Evolutionary conservation across 371 early-diverging fungal species (phyloP).

Genomic region (Nematocida ironsii): DNA sequence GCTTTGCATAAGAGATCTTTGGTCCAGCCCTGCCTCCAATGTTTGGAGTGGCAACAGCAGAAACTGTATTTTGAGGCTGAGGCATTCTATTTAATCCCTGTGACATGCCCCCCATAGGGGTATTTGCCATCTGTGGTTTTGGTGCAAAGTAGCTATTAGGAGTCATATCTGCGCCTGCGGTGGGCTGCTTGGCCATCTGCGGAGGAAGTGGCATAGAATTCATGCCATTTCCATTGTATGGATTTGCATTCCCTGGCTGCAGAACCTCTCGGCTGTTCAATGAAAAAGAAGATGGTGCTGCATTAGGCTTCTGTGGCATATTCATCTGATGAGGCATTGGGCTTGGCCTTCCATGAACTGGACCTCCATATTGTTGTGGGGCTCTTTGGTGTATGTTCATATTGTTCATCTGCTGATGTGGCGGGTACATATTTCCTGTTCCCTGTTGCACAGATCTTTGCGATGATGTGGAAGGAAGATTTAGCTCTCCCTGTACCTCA

Average conservation of each 20-base stretch:
- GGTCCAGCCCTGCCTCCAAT: constrained; percentile 18
- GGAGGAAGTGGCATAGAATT: neutral
- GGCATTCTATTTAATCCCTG: neutral
- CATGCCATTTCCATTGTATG: neutral
- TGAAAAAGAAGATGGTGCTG: neutral
- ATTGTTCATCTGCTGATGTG: constrained; percentile 7
- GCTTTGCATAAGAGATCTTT: constrained; percentile 13
- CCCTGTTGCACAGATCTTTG: neutral
- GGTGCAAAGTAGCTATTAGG: neutral
- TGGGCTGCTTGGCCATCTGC: neutral
- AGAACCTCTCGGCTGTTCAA: neutral
- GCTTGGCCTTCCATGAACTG: neutral
- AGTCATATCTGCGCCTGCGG: neutral
- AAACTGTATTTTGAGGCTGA: neutral
- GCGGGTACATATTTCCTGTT: neutral
- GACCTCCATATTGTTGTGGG: neutral
- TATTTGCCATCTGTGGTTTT: neutral
- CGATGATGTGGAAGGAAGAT: neutral
- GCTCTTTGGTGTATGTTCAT: constrained; percentile 12
- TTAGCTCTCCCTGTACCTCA: constrained; percentile 10
- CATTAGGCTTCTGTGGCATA: constrained; percentile 1
- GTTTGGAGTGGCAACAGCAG: constrained; percentile 7
- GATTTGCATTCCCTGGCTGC: neutral
- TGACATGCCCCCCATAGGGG: neutral
- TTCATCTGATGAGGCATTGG: neutral